phyloP scores from a whole-genome alignment of 2,329 filamentous ascomycete genomes.

The Blumeria graminis region DNA sequence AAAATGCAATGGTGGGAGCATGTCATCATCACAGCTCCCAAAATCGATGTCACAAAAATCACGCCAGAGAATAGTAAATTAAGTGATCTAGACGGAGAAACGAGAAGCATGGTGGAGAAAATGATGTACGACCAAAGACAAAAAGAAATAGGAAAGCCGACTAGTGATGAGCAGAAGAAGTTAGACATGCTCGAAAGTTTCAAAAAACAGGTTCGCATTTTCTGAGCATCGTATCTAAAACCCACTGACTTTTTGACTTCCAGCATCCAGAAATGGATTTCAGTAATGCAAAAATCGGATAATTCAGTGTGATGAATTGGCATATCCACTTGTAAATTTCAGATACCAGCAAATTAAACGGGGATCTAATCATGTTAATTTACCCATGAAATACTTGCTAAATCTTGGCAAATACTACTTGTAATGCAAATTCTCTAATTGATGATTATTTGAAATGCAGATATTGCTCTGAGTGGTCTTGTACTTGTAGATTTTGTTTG shows the following conservation, averaged over 20 bases:
- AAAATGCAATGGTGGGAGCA: slow-evolving; percentile 98
- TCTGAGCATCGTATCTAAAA: background rate
- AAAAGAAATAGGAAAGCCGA: slow-evolving; percentile 76
- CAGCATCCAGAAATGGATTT: slow-evolving; percentile 46
- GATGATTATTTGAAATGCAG: no score
- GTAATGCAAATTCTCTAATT: no score
- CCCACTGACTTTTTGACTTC: background rate
- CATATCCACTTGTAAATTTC: background rate
- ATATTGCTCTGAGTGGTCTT: no score
- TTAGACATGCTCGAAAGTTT: slow-evolving; percentile 81
- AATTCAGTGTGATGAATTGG: slow-evolving; percentile 4
- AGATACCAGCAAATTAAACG: background rate
- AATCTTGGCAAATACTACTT: no score
- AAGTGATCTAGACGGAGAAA: slow-evolving; percentile 82
- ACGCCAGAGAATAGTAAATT: slow-evolving; percentile 79
- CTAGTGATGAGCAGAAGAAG: slow-evolving; percentile 91
- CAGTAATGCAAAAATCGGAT: slow-evolving; percentile 42
- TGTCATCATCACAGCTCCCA: slow-evolving; percentile 64
- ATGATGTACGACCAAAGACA: slow-evolving; percentile 99
- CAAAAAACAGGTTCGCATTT: slow-evolving; percentile 23
- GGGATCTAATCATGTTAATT: no score
- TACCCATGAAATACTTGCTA: no score
- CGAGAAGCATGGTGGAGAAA: slow-evolving; percentile 94
- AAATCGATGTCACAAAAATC: slow-evolving; percentile 90
- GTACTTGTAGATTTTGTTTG: no score